phyloP scores from a whole-genome alignment of 2,329 filamentous ascomycete species.

The Bipolaris zeicola region DNA sequence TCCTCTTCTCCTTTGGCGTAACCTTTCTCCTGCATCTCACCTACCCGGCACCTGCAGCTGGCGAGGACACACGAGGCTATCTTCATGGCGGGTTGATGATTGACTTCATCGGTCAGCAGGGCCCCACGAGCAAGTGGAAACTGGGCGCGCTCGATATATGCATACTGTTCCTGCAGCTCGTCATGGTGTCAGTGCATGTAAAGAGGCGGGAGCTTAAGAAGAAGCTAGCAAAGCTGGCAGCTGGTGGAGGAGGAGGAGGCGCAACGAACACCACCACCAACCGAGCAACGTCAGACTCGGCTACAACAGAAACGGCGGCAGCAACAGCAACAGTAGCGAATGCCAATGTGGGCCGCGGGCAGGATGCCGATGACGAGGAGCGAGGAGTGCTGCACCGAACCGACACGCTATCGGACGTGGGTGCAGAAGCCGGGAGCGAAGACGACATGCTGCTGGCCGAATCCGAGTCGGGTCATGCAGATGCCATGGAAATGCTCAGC shows the following conservation, averaged over 20 bases:
- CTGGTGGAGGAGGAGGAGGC: conserved; percentile 12
- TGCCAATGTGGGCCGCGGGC: conserved; percentile 40
- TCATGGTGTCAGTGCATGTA: conserved; percentile 61
- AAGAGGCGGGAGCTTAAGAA: conserved; percentile 58
- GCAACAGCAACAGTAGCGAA: conserved; percentile 10
- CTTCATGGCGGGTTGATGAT: conserved; percentile 67
- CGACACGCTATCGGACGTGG: conserved; percentile 45
- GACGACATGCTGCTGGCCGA: conserved; percentile 38
- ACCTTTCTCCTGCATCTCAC: conserved; percentile 61
- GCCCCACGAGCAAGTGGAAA: conserved; percentile 59
- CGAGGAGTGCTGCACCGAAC: conserved; percentile 57
- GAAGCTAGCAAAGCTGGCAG: conserved; percentile 36
- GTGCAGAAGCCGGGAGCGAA: conserved; percentile 50
- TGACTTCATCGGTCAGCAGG: conserved; percentile 68
- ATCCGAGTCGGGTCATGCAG: conserved; percentile 30
- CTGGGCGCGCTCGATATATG: conserved; percentile 61
- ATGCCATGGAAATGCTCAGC: conserved; percentile 52
- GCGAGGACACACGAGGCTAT: conserved; percentile 59
- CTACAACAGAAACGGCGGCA: conserved; percentile 11
- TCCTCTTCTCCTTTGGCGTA: conserved; percentile 60
- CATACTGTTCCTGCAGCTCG: conserved; percentile 60
- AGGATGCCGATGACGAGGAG: conserved; percentile 66
- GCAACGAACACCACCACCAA: conserved; percentile 11
- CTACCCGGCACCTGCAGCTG: conserved; percentile 49
- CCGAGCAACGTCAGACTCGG: conserved; percentile 17